A percentile compares a stretch with the other conserved stretches of the same genome.
Conservation (phyloP, 2,329 filamentous ascomycete genomes). For the Diaporthe vexans region DNA sequence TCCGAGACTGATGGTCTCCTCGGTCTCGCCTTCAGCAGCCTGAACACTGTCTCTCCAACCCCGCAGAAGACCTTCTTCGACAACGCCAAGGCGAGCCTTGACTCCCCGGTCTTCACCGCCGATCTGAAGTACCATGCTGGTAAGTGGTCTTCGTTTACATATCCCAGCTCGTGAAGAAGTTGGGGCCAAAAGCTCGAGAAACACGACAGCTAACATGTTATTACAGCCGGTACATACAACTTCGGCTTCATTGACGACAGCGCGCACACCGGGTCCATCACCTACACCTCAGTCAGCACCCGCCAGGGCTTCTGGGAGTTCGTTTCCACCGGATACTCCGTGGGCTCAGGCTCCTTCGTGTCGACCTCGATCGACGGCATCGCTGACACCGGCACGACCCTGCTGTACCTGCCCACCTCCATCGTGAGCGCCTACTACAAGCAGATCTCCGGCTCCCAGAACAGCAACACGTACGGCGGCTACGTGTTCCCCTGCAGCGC, state of each 20-base stretch:
- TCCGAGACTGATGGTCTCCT: constrained; percentile 58
- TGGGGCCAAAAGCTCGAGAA: too few relatives aligned
- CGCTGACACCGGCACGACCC: constrained; percentile 69
- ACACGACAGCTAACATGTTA: background rate
- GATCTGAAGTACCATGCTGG: constrained; percentile 50
- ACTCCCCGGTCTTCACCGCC: constrained; percentile 51
- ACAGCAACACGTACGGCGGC: constrained; percentile 44
- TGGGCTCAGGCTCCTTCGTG: constrained; percentile 52
- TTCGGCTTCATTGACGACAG: constrained; percentile 64
- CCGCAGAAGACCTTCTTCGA: constrained; percentile 58
- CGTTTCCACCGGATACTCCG: constrained; percentile 47
- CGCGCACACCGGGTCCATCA: constrained; percentile 69
- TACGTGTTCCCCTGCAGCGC: constrained; percentile 44
- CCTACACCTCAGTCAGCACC: constrained; percentile 66
- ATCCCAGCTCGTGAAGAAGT: background rate
- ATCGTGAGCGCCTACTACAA: constrained; percentile 65
- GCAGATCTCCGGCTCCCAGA: constrained; percentile 58
- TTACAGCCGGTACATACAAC: constrained; percentile 47
- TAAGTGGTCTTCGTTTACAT: constrained; percentile 36
- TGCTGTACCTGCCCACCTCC: constrained; percentile 62
- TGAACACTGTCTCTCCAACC: constrained; percentile 59
- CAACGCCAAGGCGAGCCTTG: constrained; percentile 49
- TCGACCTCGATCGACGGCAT: constrained; percentile 56
- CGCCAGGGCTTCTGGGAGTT: constrained; percentile 75
- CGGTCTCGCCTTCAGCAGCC: constrained; percentile 58